These are phyloP conservation scores for Heracleum sosnowskyi DNA, from an alignment of 129 eudicot genomes.

Conservation along the genomic window DNA sequence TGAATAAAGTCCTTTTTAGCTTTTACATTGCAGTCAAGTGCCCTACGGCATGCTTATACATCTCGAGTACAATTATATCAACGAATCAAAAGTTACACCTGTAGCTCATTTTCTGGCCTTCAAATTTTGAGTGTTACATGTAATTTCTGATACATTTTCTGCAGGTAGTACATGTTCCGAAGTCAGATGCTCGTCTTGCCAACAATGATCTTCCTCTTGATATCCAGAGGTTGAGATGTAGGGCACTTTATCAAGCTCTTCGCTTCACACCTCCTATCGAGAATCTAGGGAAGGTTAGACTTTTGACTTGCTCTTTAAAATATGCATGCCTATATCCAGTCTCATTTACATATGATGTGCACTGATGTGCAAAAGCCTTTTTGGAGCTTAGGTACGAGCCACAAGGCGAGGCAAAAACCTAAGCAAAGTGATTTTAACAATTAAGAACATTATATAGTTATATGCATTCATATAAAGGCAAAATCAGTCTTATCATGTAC, in stretches of 20 bases:
- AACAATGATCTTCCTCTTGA: slow-evolving; percentile 93
- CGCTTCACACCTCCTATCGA: slow-evolving; percentile 79
- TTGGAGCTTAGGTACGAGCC: not conserved
- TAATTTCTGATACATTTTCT: slow-evolving; percentile 1
- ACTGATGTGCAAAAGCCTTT: not conserved
- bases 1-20: not conserved
- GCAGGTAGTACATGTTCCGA: slow-evolving; percentile 91
- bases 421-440: not conserved
- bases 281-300: slow-evolving; percentile 71
- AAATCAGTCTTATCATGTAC: not conserved
- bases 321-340: not conserved
- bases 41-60: not conserved
- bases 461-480: not conserved
- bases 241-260: slow-evolving; percentile 80
- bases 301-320: slow-evolving; percentile 10
- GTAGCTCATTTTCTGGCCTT: not conserved
- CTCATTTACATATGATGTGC: not conserved
- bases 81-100: not conserved
- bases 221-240: slow-evolving; percentile 87
- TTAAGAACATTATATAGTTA: not conserved
- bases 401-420: not conserved
- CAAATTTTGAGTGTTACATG: not conserved
- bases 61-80: not conserved
- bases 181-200: slow-evolving; percentile 92
- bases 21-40: not conserved